Evolutionary conservation across 371 early-diverging fungal genomes (phyloP), one percentile per base, ranked within the genome.

Genomic region (Catenaria anguillulae): DNA sequence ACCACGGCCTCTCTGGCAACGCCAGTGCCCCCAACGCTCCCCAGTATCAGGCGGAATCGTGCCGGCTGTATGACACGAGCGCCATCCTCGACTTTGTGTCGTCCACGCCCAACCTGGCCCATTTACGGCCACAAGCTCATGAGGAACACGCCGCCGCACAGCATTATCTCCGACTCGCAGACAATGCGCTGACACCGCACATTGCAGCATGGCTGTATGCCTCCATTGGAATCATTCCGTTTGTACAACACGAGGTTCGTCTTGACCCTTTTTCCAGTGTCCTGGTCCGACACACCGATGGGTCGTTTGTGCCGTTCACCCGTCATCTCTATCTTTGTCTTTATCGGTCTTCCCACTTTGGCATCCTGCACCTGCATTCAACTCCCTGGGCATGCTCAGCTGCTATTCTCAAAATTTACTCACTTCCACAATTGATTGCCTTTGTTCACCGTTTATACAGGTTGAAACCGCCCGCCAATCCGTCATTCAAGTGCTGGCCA

Each of bases 41-140:
- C n/a, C n/a, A n/a, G n/a, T n/a, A n/a, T n/a, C 52, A 50, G 52
- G 15, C 52, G 29, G 52, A 50, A 26, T 50, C 52, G 52, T 29
- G 10, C 29, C 52, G 52, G 2, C 10, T 29, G 29, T 50, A 50
- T 31, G 52, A 50, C 29, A 29, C 52, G 29, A 29, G 52, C 52
- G 52, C 52, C 31, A 29, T 50, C 17, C 29, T 29, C 24, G 52
- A 50, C 29, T 29, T 50, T 31, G 52, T 43, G 19, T 43, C 4
- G 45, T 43, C 45, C 10, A 4, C 45, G 45, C 29, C 52, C 15
- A 17, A 50, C 52, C 52, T 50, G 21, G 46, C n/a, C 23, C 52
- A 26, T 4, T 31, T 29, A 15, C 29, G 8, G 29, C 52, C 31
- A 4, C 52, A 24, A 19, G 5, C 52, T 2, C 29, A 8, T 19